These are phyloP conservation scores for Trichoderma sp. DNA, from an alignment of 2,329 filamentous ascomycete genomes.

Conservation along the genomic window DNA sequence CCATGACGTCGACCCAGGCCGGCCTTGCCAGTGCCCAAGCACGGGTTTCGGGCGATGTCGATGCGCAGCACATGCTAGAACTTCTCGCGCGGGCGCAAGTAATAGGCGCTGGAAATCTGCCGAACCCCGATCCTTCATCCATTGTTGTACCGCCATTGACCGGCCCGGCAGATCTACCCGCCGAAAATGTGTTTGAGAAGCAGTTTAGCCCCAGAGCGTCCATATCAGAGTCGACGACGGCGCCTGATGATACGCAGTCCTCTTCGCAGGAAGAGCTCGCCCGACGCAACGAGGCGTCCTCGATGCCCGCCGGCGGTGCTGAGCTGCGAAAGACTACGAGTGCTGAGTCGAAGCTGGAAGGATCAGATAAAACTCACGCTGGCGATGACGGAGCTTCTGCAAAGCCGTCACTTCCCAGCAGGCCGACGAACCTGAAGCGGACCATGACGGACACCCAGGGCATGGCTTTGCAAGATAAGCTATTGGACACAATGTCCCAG, in stretches of 20 bases:
- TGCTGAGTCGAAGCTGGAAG: constrained; percentile 51
- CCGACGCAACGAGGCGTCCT: constrained; percentile 24
- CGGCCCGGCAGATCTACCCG: constrained; percentile 73
- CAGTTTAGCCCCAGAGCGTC: constrained; percentile 65
- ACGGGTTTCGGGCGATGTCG: constrained; percentile 77
- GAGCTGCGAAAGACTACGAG: constrained; percentile 32
- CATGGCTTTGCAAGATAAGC: constrained; percentile 74
- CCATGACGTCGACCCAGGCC: constrained; percentile 64
- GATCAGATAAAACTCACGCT: constrained; percentile 57
- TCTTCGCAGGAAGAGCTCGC: constrained; percentile 33
- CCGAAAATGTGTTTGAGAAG: constrained; percentile 82
- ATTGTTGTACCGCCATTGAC: constrained; percentile 65
- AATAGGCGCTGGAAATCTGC: constrained; percentile 67
- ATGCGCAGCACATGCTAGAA: constrained; percentile 89
- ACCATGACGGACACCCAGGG: constrained; percentile 84
- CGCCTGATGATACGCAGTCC: constrained; percentile 42
- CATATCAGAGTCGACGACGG: constrained; percentile 54
- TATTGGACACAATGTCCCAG: constrained; percentile 82
- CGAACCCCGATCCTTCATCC: constrained; percentile 49
- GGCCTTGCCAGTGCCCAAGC: constrained; percentile 83
- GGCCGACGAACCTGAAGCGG: constrained; percentile 73
- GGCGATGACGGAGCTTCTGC: constrained; percentile 58
- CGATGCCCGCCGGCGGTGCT: constrained; percentile 29
- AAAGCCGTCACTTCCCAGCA: constrained; percentile 55
- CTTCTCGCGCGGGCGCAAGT: constrained; percentile 80